phyloP scores from a whole-genome alignment of 2,329 filamentous ascomycete genomes.

The Bipolaris sorokiniana region DNA sequence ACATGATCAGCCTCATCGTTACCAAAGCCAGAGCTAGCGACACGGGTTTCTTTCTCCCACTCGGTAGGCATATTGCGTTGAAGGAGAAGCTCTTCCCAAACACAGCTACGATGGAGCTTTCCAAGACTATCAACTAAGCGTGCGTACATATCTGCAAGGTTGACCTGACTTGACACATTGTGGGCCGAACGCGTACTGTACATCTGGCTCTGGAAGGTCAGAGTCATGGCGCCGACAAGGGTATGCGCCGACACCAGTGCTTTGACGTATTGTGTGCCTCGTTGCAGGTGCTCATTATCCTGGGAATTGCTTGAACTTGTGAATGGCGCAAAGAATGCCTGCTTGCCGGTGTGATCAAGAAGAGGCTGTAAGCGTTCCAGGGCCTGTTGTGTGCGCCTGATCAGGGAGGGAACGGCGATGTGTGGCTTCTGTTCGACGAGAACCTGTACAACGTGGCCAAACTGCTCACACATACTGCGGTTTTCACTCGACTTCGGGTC shows the following conservation, averaged over 20 bases:
- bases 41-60: conserved; percentile 61
- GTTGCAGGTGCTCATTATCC: conserved; percentile 51
- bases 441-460: conserved; percentile 75
- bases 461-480: conserved; percentile 66
- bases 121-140: conserved; percentile 77
- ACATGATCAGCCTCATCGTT: conserved; percentile 50
- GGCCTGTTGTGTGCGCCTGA: conserved; percentile 74
- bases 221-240: conserved; percentile 74
- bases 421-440: conserved; percentile 82
- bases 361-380: conserved; percentile 73
- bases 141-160: conserved; percentile 83
- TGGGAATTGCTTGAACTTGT: conserved; percentile 40
- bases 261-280: conserved; percentile 80
- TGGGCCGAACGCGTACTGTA: conserved; percentile 68
- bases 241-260: conserved; percentile 78
- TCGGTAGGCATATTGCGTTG: conserved; percentile 74
- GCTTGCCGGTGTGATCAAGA: conserved; percentile 57
- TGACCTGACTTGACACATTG: conserved; percentile 74
- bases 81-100: conserved; percentile 84
- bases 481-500: conserved; percentile 72
- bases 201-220: conserved; percentile 70
- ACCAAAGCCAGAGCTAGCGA: conserved; percentile 49
- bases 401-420: conserved; percentile 78
- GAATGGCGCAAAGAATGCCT: conserved; percentile 74
- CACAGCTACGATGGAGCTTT: conserved; percentile 75